Evolutionary conservation across 352 stramenopile genomes (phyloP).

Genomic region (Thraustochytrium striatum): DNA sequence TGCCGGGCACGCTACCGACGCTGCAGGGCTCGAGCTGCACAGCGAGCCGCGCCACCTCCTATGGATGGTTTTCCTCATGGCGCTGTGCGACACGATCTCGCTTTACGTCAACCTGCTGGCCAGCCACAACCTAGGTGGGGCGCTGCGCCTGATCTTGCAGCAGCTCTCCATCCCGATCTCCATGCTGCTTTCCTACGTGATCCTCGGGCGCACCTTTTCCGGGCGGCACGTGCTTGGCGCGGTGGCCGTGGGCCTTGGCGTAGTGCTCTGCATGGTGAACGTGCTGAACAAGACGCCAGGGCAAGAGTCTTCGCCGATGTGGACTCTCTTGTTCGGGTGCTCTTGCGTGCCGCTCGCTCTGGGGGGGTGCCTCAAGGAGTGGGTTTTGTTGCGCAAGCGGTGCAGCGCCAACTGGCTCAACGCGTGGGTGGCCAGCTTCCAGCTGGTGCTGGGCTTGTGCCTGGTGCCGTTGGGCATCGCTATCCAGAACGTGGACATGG

Average conservation of each 20-base stretch:
- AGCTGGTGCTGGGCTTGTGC: constrained; percentile 19
- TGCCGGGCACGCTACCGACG: no score
- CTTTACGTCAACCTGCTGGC: constrained; percentile 46
- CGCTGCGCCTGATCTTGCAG: constrained; percentile 42
- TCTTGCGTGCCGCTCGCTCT: constrained; percentile 43
- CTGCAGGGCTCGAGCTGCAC: neutral
- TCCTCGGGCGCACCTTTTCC: constrained; percentile 36
- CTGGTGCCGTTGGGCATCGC: constrained; percentile 23
- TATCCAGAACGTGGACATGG: constrained; percentile 47
- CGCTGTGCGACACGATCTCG: constrained; percentile 39
- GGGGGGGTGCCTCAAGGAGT: constrained; percentile 44
- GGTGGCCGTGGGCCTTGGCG: constrained; percentile 25
- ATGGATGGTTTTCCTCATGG: constrained; percentile 36
- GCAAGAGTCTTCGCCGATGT: constrained; percentile 24
- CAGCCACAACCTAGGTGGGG: constrained; percentile 35
- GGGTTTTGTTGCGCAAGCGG: constrained; percentile 2
- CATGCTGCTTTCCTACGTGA: constrained; percentile 20
- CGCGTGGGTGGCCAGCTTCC: constrained; percentile 30
- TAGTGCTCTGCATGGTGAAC: constrained; percentile 46
- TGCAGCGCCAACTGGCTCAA: constrained; percentile 37
- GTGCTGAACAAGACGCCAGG: constrained; percentile 15
- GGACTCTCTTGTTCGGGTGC: constrained; percentile 18
- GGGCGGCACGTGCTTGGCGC: constrained; percentile 17
- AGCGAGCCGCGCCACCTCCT: neutral
- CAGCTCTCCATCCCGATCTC: constrained; percentile 47